phyloP scores from a whole-genome alignment of 176 grass and related monocot species.

The Avena sativa region DNA sequence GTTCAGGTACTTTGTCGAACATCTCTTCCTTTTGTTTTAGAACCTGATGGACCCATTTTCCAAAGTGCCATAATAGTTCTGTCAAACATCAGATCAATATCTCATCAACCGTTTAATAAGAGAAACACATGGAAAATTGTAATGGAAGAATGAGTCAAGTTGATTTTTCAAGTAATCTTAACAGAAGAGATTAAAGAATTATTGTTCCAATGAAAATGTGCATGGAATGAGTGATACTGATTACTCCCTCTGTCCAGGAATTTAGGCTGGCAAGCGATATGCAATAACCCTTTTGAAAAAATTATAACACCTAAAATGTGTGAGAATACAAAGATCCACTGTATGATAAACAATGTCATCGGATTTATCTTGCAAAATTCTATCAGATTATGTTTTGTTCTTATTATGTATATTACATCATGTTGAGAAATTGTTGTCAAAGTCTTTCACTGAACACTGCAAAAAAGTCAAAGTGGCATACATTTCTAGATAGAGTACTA shows the following conservation, averaged over 20 bases:
- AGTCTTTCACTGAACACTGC: background rate
- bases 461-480: background rate
- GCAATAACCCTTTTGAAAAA: background rate
- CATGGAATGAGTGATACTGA: background rate
- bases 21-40: constrained; percentile 55
- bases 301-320: background rate
- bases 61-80: constrained; percentile 93
- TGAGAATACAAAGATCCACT: background rate
- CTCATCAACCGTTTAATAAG: constrained; percentile 38
- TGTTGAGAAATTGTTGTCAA: background rate
- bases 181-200: constrained; percentile 6
- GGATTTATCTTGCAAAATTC: background rate
- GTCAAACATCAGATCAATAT: constrained; percentile 40
- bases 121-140: constrained; percentile 14
- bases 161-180: constrained; percentile 43
- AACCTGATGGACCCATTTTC: constrained; percentile 39
- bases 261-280: background rate
- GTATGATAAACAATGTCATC: background rate
- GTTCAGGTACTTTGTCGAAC: constrained; percentile 60
- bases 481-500: background rate
- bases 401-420: background rate
- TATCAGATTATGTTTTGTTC: background rate
- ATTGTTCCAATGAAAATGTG: background rate
- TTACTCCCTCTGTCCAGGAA: constrained; percentile 4
- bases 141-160: constrained; percentile 22